A percentile compares a stretch with the other conserved stretches of the same genome.
Conservation (phyloP, 441 rosid species). For the Hura crepitans region DNA sequence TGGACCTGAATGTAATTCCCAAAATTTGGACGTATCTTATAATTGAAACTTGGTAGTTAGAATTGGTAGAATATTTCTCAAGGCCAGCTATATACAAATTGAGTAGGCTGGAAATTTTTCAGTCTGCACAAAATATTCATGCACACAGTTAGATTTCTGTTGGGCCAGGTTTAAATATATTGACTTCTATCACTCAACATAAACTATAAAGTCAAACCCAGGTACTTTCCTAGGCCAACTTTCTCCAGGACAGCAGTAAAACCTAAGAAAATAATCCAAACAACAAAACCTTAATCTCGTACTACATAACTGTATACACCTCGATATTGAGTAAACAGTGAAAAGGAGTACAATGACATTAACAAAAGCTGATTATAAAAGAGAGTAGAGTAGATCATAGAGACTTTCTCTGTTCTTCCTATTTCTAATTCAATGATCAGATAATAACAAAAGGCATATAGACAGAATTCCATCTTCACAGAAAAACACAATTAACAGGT, state of each 20-base stretch:
- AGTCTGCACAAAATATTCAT: conserved; percentile 2
- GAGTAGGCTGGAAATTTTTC: too few species aligned
- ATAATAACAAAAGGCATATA: too few species aligned
- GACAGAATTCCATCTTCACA: too few species aligned
- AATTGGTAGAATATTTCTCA: conserved; percentile 11
- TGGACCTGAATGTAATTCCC: too few species aligned
- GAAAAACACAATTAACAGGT: too few species aligned
- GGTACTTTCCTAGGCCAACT: not conserved
- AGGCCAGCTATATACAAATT: conserved; percentile 16
- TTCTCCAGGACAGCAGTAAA: not conserved
- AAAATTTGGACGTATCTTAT: not conserved
- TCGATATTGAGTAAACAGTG: not conserved
- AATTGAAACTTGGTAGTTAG: conserved; percentile 14
- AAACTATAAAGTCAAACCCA: conserved; percentile 1
- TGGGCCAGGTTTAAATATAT: not conserved
- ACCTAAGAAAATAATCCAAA: too few species aligned
- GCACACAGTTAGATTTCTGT: not conserved
- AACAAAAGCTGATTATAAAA: too few species aligned
- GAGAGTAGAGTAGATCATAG: too few species aligned
- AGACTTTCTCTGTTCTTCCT: too few species aligned
- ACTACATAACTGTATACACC: too few species aligned
- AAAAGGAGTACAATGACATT: not conserved
- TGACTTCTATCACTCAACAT: not conserved
- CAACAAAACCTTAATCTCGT: too few species aligned
- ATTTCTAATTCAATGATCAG: too few species aligned